phyloP scores from a whole-genome alignment of 495 filamentous ascomycete species.

The Penicillium egyptiacum region DNA sequence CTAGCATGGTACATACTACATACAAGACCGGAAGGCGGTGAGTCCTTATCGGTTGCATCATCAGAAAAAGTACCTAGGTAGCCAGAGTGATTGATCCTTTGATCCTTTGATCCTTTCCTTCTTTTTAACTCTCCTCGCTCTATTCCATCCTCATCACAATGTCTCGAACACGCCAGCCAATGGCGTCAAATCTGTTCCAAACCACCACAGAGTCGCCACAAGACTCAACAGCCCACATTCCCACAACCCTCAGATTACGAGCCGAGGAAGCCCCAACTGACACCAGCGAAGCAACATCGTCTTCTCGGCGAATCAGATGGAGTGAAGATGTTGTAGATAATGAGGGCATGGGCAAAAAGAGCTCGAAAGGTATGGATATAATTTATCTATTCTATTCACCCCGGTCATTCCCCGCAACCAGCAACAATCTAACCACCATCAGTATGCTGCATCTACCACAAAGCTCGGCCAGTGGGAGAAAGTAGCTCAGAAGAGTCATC shows the following conservation, averaged over 20 bases:
- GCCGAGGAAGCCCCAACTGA: constrained; percentile 30
- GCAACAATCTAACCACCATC: constrained; percentile 5
- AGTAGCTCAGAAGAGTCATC: constrained; percentile 79
- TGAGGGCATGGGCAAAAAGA: constrained; percentile 91
- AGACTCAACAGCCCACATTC: constrained; percentile 18
- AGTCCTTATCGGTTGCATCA: constrained; percentile 13
- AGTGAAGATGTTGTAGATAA: constrained; percentile 94
- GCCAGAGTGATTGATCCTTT: neutral
- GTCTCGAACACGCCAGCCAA: constrained; percentile 34
- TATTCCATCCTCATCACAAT: constrained; percentile 16
- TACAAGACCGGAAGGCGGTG: constrained; percentile 4
- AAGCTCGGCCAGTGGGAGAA: constrained; percentile 76
- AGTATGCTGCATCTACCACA: constrained; percentile 99
- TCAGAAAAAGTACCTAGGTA: constrained; percentile 7
- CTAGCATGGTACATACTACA: no score
- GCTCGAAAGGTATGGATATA: constrained; percentile 71
- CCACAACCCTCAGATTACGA: constrained; percentile 38
- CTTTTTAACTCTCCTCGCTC: neutral
- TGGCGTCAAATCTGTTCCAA: constrained; percentile 18
- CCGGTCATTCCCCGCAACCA: neutral
- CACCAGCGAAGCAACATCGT: constrained; percentile 16
- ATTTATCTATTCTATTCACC: neutral
- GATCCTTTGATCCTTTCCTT: neutral
- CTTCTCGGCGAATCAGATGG: constrained; percentile 71
- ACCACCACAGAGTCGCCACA: constrained; percentile 20